These are phyloP conservation scores for Heterobasidion irregulare DNA, from an alignment of 1,284 basidiomycete genomes.

Conservation along the genomic window DNA sequence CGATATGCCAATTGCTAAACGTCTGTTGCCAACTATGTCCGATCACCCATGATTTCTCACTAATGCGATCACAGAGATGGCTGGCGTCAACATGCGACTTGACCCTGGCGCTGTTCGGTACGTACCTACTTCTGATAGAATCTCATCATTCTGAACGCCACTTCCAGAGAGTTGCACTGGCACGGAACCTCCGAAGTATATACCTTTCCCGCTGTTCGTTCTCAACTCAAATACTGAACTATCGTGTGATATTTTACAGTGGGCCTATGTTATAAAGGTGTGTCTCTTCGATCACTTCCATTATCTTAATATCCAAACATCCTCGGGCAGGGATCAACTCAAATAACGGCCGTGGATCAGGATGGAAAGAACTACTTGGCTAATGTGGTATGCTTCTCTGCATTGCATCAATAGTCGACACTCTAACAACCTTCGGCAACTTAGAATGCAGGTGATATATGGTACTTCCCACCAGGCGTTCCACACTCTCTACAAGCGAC, in stretches of 20 bases:
- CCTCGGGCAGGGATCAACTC: constrained; percentile 36
- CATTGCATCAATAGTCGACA: background rate
- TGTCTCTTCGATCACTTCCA: background rate
- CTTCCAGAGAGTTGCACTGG: constrained; percentile 62
- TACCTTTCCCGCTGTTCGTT: background rate
- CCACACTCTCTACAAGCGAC: constrained; percentile 52
- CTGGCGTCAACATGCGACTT: constrained; percentile 65
- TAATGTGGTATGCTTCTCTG: constrained; percentile 37
- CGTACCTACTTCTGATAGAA: constrained; percentile 6
- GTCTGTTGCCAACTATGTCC: constrained; percentile 18
- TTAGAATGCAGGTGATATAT: constrained; percentile 28
- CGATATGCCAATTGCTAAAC: constrained; percentile 53
- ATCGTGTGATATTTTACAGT: constrained; percentile 24
- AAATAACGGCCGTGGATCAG: constrained; percentile 52
- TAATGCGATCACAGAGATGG: constrained; percentile 33
- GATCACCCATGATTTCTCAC: background rate
- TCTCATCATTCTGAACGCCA: background rate
- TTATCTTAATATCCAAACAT: background rate
- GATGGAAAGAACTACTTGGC: constrained; percentile 56
- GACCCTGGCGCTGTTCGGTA: constrained; percentile 58
- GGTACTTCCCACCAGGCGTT: constrained; percentile 67
- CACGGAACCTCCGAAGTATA: constrained; percentile 57
- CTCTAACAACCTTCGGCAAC: background rate
- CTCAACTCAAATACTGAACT: constrained; percentile 5
- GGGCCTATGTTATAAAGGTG: constrained; percentile 63